Conservation (phyloP, 192 early-diverging fungal genomes). For the Coemansia sp. region DNA sequence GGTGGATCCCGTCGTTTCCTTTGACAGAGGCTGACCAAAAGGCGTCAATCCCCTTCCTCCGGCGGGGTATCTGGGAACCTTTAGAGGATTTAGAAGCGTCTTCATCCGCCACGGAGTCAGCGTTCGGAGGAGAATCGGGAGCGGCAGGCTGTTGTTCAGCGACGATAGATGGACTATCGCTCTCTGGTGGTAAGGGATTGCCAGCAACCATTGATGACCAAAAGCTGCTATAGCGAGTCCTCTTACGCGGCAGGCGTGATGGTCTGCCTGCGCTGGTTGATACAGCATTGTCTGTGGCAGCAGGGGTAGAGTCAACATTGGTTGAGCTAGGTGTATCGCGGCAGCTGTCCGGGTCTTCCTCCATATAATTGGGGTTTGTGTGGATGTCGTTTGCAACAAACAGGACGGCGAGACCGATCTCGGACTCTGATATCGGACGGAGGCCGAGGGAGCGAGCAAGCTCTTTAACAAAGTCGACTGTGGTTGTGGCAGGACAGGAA, state of each 20-base stretch:
- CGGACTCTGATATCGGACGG: conserved; percentile 40
- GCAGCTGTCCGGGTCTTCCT: neutral
- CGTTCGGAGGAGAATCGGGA: neutral
- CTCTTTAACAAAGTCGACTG: conserved; percentile 1
- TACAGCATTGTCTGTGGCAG: neutral
- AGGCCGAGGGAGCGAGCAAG: conserved; percentile 10
- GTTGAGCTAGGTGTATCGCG: neutral
- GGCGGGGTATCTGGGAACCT: neutral
- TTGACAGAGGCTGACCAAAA: conserved; percentile 16
- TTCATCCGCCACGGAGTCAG: neutral
- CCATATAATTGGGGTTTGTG: conserved; percentile 15
- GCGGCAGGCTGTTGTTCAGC: neutral
- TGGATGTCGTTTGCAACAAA: conserved; percentile 27
- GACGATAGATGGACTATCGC: neutral
- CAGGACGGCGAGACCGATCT: conserved; percentile 38
- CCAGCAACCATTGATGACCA: conserved; percentile 16
- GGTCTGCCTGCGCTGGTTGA: neutral
- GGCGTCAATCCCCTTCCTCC: conserved; percentile 3
- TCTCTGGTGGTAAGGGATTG: neutral
- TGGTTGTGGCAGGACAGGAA: neutral
- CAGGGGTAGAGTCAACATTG: neutral
- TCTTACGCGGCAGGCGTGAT: conserved; percentile 11
- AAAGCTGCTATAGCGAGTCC: conserved; percentile 17
- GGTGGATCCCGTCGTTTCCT: neutral
- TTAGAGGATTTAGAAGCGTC: neutral